Conservation (phyloP, 306 rosid species). For the Nissolia schottii region DNA sequence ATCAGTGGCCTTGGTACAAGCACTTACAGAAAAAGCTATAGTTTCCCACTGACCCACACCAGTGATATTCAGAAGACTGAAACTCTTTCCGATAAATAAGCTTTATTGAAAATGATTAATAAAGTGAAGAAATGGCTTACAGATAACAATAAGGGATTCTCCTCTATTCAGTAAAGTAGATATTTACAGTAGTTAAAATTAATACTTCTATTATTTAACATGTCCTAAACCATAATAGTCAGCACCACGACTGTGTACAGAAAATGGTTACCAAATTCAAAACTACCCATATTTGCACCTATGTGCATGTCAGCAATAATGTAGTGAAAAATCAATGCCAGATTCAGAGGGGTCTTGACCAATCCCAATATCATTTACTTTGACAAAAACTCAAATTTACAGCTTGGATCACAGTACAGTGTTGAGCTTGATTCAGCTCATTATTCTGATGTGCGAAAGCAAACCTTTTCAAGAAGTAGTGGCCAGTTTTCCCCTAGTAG, state of each 20-base stretch:
- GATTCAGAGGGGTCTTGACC: conserved; percentile 19
- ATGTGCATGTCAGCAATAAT: conserved; percentile 24
- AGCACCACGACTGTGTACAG: conserved; percentile 42
- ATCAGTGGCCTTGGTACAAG: not conserved
- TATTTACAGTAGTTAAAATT: conserved; percentile 9
- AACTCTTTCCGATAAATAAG: too few species aligned
- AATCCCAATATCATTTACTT: conserved; percentile 21
- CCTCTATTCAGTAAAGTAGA: conserved; percentile 34
- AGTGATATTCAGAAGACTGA: not conserved
- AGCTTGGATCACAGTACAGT: conserved; percentile 21
- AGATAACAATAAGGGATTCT: conserved; percentile 23
- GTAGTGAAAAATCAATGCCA: conserved; percentile 24
- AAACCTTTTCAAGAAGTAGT: conserved; percentile 44
- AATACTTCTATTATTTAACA: conserved; percentile 27
- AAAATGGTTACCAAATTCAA: conserved; percentile 31
- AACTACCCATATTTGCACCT: conserved; percentile 32
- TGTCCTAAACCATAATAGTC: conserved; percentile 27
- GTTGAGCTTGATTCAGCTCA: conserved; percentile 24
- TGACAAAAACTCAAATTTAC: conserved; percentile 15
- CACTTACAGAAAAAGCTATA: not conserved
- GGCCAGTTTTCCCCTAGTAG: conserved; percentile 68
- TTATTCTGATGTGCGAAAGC: conserved; percentile 35
- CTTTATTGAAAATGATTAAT: conserved; percentile 20
- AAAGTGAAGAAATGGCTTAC: conserved; percentile 26
- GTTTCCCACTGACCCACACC: not conserved